Conservation (phyloP, 2,329 filamentous ascomycete genomes). For the Madurella fahalii region DNA sequence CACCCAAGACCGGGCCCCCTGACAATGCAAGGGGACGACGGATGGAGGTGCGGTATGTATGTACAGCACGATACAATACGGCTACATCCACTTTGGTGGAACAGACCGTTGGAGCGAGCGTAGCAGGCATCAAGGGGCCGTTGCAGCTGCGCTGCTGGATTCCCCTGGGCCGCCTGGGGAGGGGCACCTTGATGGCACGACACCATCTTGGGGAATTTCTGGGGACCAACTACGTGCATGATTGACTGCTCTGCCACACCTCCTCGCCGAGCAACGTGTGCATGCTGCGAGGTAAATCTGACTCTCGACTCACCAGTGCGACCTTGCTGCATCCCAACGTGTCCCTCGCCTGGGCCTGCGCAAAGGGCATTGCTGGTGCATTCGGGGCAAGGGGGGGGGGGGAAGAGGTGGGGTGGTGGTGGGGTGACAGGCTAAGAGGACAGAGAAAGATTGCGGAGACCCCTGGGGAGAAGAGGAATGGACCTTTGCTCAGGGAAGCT, state of each 20-base stretch:
- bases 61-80: no score
- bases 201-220: neutral
- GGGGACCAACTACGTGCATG: neutral
- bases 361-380: constrained; percentile 10
- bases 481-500: no score
- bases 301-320: constrained; percentile 12
- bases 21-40: no score
- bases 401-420: constrained; percentile 16
- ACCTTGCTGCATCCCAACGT: constrained; percentile 14
- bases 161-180: no score
- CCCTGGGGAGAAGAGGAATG: no score
- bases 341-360: constrained; percentile 15
- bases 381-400: constrained; percentile 4
- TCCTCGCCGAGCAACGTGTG: constrained; percentile 22
- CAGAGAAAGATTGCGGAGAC: constrained; percentile 1
- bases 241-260: neutral
- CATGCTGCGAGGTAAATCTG: constrained; percentile 30
- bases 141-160: no score
- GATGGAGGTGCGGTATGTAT: no score
- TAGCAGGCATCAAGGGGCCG: no score
- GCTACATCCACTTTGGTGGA: no score
- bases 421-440: constrained; percentile 13
- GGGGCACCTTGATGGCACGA: constrained; percentile 6
- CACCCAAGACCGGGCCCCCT: no score
- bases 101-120: no score